Evolutionary conservation across 176 grass and related monocot genomes (phyloP).

Genomic region (Guadua angustifolia): DNA sequence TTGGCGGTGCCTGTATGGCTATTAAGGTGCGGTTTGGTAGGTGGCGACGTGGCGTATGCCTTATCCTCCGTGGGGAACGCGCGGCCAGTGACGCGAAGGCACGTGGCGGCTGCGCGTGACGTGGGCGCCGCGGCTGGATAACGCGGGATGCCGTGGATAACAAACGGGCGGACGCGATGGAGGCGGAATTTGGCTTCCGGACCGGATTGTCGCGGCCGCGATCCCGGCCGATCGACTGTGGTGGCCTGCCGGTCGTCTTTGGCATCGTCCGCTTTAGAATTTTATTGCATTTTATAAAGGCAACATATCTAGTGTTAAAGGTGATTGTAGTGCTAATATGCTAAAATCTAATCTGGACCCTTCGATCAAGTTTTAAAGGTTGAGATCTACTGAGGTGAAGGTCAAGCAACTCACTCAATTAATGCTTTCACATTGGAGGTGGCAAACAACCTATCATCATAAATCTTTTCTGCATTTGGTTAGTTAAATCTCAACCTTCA

Average conservation of each 20-base stretch:
- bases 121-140: constrained; percentile 41
- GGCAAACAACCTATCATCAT: too few relatives aligned
- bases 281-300: too few relatives aligned
- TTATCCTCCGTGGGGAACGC: constrained; percentile 49
- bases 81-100: constrained; percentile 36
- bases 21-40: constrained; percentile 36
- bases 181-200: not conserved
- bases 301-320: too few relatives aligned
- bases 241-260: not conserved
- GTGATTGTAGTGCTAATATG: too few relatives aligned
- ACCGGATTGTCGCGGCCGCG: not conserved
- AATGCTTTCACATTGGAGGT: too few relatives aligned
- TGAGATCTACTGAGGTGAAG: too few relatives aligned
- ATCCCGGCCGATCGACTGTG: not conserved
- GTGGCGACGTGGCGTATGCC: not conserved
- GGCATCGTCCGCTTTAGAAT: too few relatives aligned
- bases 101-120: constrained; percentile 41
- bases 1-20: constrained; percentile 24
- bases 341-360: too few relatives aligned
- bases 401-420: too few relatives aligned
- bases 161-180: constrained; percentile 46
- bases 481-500: too few relatives aligned
- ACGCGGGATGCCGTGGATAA: constrained; percentile 45
- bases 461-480: too few relatives aligned
- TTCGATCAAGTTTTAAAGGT: too few relatives aligned